Evolutionary conservation across 805 yeast genomes (phyloP).

Genomic region (Spathaspora girioi): DNA sequence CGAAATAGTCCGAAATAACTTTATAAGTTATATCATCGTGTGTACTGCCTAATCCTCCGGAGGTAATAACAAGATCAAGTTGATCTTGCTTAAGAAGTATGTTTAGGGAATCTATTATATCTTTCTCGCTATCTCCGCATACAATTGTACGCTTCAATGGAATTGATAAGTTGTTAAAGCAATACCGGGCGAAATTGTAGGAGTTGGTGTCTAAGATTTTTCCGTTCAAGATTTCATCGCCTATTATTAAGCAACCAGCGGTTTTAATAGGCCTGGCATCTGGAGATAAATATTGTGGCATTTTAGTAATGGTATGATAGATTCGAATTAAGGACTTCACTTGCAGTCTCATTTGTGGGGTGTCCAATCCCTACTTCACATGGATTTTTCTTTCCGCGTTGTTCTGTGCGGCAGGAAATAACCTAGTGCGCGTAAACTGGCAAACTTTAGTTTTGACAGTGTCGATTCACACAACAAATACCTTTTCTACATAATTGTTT

Average conservation of each 20-base stretch:
- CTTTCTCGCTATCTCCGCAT: slow-evolving; percentile 72
- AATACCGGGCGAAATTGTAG: slow-evolving; percentile 61
- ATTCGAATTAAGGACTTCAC: not conserved
- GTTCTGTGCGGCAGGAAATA: not conserved
- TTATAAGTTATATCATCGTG: slow-evolving; percentile 88
- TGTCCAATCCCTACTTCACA: not conserved
- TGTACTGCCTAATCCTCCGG: slow-evolving; percentile 81
- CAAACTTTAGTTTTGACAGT: too few relatives aligned
- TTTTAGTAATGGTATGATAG: not conserved
- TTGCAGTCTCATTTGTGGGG: not conserved
- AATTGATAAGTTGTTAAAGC: slow-evolving; percentile 61
- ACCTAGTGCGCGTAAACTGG: too few relatives aligned
- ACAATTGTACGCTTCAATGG: slow-evolving; percentile 64
- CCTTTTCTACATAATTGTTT: too few relatives aligned
- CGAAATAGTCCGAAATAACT: slow-evolving; percentile 64
- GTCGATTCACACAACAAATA: too few relatives aligned
- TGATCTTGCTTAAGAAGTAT: slow-evolving; percentile 39
- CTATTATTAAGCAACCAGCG: slow-evolving; percentile 63
- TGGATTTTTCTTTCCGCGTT: not conserved
- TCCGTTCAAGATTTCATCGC: slow-evolving; percentile 86
- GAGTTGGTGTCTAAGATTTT: slow-evolving; percentile 81
- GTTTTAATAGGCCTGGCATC: slow-evolving; percentile 16
- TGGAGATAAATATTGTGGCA: not conserved
- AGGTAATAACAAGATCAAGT: slow-evolving; percentile 67
- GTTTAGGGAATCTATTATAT: slow-evolving; percentile 53